These are phyloP conservation scores for Ogataea wickerhamii DNA, from an alignment of 805 yeast genomes.

Conservation along the genomic window DNA sequence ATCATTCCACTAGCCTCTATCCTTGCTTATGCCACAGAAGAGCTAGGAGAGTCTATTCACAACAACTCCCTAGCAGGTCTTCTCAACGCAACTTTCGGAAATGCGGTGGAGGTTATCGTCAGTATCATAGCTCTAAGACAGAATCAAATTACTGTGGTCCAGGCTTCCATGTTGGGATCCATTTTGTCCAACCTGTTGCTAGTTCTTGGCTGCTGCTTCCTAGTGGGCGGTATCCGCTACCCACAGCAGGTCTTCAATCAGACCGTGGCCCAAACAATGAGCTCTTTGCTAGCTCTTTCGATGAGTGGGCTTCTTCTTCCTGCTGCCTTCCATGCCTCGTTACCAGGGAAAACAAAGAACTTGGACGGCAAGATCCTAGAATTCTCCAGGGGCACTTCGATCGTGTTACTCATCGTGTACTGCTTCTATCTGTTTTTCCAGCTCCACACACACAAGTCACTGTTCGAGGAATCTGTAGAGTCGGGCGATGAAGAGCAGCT, in stretches of 20 bases:
- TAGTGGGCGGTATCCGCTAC: conserved; percentile 87
- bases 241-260: conserved; percentile 87
- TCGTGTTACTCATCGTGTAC: conserved; percentile 74
- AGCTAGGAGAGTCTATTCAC: conserved; percentile 69
- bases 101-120: conserved; percentile 95
- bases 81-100: conserved; percentile 95
- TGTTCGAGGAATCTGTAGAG: conserved; percentile 57
- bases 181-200: conserved; percentile 82
- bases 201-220: conserved; percentile 93
- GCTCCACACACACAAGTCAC: conserved; percentile 73
- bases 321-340: conserved; percentile 89
- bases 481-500: conserved; percentile 28
- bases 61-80: conserved; percentile 94
- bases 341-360: conserved; percentile 40
- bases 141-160: conserved; percentile 90
- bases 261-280: conserved; percentile 98
- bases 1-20: conserved; percentile 91
- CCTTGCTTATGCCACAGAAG: conserved; percentile 91
- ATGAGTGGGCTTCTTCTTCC: conserved; percentile 88
- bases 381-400: conserved; percentile 81
- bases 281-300: conserved; percentile 86
- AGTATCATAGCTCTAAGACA: conserved; percentile 83
- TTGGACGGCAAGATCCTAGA: conserved; percentile 49
- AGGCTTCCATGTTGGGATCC: conserved; percentile 95
- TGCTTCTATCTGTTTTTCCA: conserved; percentile 81